Evolutionary conservation across 805 yeast species (phyloP).

Genomic region (Saturnispora hagleri): DNA sequence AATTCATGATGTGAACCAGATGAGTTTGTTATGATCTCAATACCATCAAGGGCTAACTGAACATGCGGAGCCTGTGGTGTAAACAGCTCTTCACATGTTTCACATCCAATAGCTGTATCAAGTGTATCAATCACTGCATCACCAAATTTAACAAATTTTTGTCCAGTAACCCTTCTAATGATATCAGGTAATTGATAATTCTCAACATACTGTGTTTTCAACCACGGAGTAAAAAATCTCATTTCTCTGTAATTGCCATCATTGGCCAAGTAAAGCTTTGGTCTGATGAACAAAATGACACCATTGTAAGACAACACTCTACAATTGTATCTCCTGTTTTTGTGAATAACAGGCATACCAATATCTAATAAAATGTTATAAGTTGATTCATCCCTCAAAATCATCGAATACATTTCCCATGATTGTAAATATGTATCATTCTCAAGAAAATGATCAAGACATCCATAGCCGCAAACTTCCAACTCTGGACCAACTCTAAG

Average conservation of each 20-base stretch:
- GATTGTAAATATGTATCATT: constrained; percentile 81
- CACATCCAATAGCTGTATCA: constrained; percentile 92
- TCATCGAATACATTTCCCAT: constrained; percentile 89
- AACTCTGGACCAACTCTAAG: constrained; percentile 96
- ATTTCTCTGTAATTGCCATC: constrained; percentile 98
- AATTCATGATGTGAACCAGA: constrained; percentile 98
- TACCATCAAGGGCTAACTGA: constrained; percentile 86
- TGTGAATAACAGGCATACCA: constrained; percentile 91
- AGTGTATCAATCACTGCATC: constrained; percentile 79
- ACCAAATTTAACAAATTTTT: constrained; percentile 56
- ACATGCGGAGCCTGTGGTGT: constrained; percentile 96
- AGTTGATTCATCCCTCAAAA: constrained; percentile 58
- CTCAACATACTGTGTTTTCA: constrained; percentile 68
- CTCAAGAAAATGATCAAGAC: constrained; percentile 89
- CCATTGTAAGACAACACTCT: constrained; percentile 76
- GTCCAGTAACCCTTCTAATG: constrained; percentile 60
- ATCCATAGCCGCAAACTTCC: constrained; percentile 91
- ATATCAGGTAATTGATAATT: constrained; percentile 60
- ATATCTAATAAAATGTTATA: constrained; percentile 76
- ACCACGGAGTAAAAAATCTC: constrained; percentile 96
- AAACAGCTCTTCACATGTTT: constrained; percentile 95
- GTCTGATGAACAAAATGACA: constrained; percentile 75
- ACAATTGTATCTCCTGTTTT: constrained; percentile 84
- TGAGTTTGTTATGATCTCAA: constrained; percentile 93
- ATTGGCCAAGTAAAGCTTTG: constrained; percentile 87